Evolutionary conservation across 148 eudicot genomes (phyloP), one percentile per base, ranked within the genome.

Genomic region (Chenopodium album): DNA sequence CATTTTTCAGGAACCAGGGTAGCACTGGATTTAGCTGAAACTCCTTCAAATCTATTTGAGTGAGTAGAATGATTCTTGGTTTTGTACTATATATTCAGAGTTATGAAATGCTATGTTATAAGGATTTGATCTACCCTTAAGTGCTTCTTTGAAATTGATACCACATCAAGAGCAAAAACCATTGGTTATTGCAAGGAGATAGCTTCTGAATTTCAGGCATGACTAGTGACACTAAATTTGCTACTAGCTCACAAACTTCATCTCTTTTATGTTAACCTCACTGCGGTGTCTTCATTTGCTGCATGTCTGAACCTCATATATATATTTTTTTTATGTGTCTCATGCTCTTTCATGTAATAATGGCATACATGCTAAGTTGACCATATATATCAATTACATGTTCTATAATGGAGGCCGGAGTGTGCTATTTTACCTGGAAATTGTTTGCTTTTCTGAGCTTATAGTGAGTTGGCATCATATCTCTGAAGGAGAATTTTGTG

Each of bases 1-100:
- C 99, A 95, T 85, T 92, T 95, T 84, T 95, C 99, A 31, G 99
- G 99, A 46, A 95, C 99, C 76, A 91, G 99, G 85, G 97, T 93
- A 81, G 91, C 88, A 82, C 91, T 93, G 84, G 99, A 95, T 89
- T 87, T 95, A 70, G 99, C 99, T 85, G 99, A 95, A 89, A 93
- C 98, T 63, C 99, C 99, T 82, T 92, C 98, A 75, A 93, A 95
- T 79, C 90, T 95, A 29, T 93, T 95, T 82, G 99, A 95, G 99
- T 95, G 87, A 91, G 99, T 91, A 79, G 26, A 77, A 12, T 87
- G 64, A 71, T 32, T 28, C 56, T 65, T 78, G 23, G 19, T 56
- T 56, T 56, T 13, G 23, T 47, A 32, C 63, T 76, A 65, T 26
- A 22, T 50, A 83, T 26, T 54, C 56, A 63, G 71, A 71, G 73